phyloP scores from a whole-genome alignment of 805 yeast species.

The Ogataea paradorogensis region DNA sequence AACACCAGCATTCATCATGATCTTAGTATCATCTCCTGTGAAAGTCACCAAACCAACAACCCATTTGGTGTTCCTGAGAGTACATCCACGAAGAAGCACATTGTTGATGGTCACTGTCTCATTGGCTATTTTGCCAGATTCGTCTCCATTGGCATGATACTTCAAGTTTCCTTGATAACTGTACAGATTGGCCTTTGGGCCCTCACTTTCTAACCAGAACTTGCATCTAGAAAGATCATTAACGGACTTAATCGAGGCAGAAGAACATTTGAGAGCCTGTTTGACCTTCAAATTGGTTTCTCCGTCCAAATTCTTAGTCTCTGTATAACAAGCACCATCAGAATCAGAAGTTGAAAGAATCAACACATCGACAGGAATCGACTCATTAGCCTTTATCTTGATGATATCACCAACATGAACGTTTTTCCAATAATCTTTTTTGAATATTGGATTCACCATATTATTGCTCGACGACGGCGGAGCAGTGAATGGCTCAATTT shows the following conservation, averaged over 20 bases:
- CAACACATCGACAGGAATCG: slow-evolving; percentile 73
- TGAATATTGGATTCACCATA: slow-evolving; percentile 27
- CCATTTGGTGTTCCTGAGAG: slow-evolving; percentile 81
- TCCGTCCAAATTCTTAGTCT: slow-evolving; percentile 81
- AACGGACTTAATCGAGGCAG: slow-evolving; percentile 34
- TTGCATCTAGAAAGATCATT: slow-evolving; percentile 48
- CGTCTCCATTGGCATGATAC: slow-evolving; percentile 39
- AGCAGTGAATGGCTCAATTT: slow-evolving; percentile 31
- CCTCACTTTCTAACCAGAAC: slow-evolving; percentile 78
- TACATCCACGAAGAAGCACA: slow-evolving; percentile 69
- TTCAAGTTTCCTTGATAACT: slow-evolving; percentile 71
- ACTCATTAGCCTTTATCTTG: slow-evolving; percentile 65
- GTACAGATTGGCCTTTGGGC: slow-evolving; percentile 77
- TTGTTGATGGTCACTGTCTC: slow-evolving; percentile 72
- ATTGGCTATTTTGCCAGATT: slow-evolving; percentile 36
- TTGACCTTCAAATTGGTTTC: slow-evolving; percentile 74
- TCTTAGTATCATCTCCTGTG: slow-evolving; percentile 78
- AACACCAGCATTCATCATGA: slow-evolving; percentile 75
- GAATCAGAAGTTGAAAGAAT: slow-evolving; percentile 66
- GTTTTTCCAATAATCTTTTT: slow-evolving; percentile 63
- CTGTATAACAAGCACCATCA: slow-evolving; percentile 68
- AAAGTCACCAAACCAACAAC: slow-evolving; percentile 72
- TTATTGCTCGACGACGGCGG: slow-evolving; percentile 18
- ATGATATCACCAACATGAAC: slow-evolving; percentile 73
- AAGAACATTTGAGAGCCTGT: slow-evolving; percentile 64